Conservation (phyloP, 2,329 filamentous ascomycete species). For the Fusarium torulosum region DNA sequence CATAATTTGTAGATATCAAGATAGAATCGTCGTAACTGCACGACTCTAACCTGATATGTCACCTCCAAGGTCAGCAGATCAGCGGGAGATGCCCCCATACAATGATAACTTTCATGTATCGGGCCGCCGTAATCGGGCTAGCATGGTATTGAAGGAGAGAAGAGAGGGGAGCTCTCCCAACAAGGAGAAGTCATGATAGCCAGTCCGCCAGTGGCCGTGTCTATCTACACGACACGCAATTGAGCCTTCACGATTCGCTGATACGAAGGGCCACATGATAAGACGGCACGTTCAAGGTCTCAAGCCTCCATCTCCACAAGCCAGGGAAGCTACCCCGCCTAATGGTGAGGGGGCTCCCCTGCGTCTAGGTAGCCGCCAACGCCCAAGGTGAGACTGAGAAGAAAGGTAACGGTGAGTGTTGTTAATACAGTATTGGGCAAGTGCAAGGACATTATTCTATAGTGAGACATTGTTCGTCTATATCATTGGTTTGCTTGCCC, state of each 20-base stretch:
- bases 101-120: slow-evolving; percentile 41
- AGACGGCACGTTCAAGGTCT: slow-evolving; percentile 35
- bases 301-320: slow-evolving; percentile 44
- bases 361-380: slow-evolving; percentile 30
- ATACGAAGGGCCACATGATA: slow-evolving; percentile 48
- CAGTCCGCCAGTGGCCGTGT: slow-evolving; percentile 23
- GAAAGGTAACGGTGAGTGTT: slow-evolving; percentile 6
- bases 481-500: not conserved
- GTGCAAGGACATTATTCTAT: slow-evolving; percentile 4
- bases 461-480: not conserved
- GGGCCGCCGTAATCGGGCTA: slow-evolving; percentile 35
- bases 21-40: slow-evolving; percentile 13
- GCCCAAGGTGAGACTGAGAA: slow-evolving; percentile 15
- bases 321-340: slow-evolving; percentile 48
- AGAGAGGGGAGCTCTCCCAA: slow-evolving; percentile 41
- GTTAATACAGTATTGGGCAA: not conserved
- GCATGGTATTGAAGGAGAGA: slow-evolving; percentile 15
- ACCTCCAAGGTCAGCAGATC: slow-evolving; percentile 36
- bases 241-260: slow-evolving; percentile 39
- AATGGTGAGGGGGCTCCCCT: slow-evolving; percentile 41
- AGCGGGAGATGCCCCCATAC: slow-evolving; percentile 32
- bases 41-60: slow-evolving; percentile 36
- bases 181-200: slow-evolving; percentile 43
- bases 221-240: slow-evolving; percentile 29
- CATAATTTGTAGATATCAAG: slow-evolving; percentile 40